Evolutionary conservation across 2,329 filamentous ascomycete genomes (phyloP).

Genomic region (Aspergillus novoparasiticus): DNA sequence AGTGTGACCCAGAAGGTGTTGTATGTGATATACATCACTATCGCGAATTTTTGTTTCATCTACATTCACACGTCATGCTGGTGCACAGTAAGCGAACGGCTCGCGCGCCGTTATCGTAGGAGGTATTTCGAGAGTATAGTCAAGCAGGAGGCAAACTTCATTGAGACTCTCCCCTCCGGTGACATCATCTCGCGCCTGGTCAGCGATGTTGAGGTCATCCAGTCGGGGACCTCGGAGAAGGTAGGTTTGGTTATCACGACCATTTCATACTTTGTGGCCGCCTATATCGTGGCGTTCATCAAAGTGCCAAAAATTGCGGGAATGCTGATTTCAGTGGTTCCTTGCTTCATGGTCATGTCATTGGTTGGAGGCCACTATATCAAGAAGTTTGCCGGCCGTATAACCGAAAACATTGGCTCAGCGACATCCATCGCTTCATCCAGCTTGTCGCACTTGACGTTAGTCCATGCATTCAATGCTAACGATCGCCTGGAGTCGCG

Average conservation of each 20-base stretch:
- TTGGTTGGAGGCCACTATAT: constrained; percentile 57
- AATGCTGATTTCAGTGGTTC: constrained; percentile 65
- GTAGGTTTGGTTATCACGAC: constrained; percentile 66
- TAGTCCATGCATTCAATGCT: constrained; percentile 67
- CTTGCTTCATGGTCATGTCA: constrained; percentile 63
- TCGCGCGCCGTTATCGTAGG: constrained; percentile 64
- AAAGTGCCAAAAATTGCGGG: constrained; percentile 64
- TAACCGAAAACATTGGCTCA: constrained; percentile 56
- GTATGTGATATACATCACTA: constrained; percentile 64
- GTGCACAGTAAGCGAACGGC: constrained; percentile 64
- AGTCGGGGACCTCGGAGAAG: constrained; percentile 70
- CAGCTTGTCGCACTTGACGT: constrained; percentile 59
- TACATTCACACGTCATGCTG: constrained; percentile 67
- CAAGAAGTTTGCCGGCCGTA: constrained; percentile 50
- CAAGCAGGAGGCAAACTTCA: constrained; percentile 64
- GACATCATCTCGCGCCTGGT: constrained; percentile 66
- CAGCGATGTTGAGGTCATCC: constrained; percentile 66
- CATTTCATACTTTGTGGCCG: constrained; percentile 66
- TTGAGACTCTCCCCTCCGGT: constrained; percentile 63
- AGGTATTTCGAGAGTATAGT: constrained; percentile 62
- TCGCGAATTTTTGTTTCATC: constrained; percentile 64
- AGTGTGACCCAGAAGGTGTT: constrained; percentile 55
- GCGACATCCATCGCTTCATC: constrained; percentile 66
- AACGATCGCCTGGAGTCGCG: constrained; percentile 60
- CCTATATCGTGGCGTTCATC: constrained; percentile 68